Evolutionary conservation across 1,284 basidiomycete species (phyloP).

Genomic region (Austropuccinia psidii): DNA sequence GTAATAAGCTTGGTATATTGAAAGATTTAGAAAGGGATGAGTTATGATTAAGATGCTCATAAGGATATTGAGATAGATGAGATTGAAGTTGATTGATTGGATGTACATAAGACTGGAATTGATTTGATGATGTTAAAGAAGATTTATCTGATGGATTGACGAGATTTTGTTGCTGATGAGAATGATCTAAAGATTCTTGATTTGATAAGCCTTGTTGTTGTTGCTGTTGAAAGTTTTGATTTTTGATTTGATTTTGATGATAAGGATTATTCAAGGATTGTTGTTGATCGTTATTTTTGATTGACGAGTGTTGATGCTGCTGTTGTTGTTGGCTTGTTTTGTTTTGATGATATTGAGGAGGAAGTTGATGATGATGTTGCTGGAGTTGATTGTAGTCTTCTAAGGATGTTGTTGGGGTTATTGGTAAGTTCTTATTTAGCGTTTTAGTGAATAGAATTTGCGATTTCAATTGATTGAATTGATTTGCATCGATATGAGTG

Average conservation of each 20-base stretch:
- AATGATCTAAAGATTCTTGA: background rate
- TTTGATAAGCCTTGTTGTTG: background rate
- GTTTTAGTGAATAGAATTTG: slow-evolving; percentile 28
- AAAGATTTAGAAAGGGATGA: slow-evolving; percentile 47
- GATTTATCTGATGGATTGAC: too few species aligned
- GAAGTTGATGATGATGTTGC: background rate
- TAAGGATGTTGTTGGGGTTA: too few species aligned
- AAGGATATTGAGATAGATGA: background rate
- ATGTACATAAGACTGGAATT: too few species aligned
- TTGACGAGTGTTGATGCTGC: background rate
- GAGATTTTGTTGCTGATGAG: too few species aligned
- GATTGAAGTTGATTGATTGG: slow-evolving; percentile 4
- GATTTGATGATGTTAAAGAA: too few species aligned
- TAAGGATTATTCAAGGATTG: background rate
- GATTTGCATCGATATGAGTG: slow-evolving; percentile 1
- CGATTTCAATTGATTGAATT: slow-evolving; percentile 18
- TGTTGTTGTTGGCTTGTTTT: background rate
- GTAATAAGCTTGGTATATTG: slow-evolving; percentile 80
- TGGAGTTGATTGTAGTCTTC: background rate
- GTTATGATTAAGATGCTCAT: slow-evolving; percentile 2
- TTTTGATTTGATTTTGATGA: too few species aligned
- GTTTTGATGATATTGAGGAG: background rate
- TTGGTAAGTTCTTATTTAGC: slow-evolving; percentile 13
- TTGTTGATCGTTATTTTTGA: background rate
- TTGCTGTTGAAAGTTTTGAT: too few species aligned